A percentile compares a stretch with the other conserved stretches of the same genome.
These are phyloP conservation scores for Kluyveromyces nonfermentans DNA, from an alignment of 805 yeast genomes.

Conservation along the genomic window DNA sequence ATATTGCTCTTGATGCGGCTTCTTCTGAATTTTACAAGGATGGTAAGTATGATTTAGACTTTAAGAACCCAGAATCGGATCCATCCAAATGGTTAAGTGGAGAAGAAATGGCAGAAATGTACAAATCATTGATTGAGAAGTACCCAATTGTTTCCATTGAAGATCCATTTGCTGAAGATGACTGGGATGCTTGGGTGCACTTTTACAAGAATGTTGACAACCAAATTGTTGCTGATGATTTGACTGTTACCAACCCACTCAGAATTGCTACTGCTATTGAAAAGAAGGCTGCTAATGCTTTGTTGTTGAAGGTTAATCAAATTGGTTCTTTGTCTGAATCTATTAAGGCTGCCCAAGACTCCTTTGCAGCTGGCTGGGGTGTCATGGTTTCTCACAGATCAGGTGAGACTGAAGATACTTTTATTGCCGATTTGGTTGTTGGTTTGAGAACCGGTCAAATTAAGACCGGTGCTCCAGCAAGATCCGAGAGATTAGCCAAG, in stretches of 20 bases:
- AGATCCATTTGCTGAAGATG: conserved; percentile 99
- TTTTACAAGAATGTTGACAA: conserved; percentile 67
- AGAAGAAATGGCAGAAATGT: conserved; percentile 75
- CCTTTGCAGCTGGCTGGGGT: conserved; percentile 97
- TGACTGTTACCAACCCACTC: conserved; percentile 95
- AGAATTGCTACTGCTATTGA: conserved; percentile 95
- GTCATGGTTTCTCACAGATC: conserved; percentile 99
- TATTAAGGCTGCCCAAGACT: conserved; percentile 91
- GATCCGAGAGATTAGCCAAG: conserved; percentile 99
- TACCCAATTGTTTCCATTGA: conserved; percentile 98
- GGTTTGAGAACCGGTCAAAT: conserved; percentile 98
- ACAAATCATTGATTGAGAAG: conserved; percentile 67
- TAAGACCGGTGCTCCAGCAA: conserved; percentile 99
- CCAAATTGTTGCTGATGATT: conserved; percentile 96
- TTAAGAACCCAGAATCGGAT: conserved; percentile 95
- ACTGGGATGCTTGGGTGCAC: conserved; percentile 97
- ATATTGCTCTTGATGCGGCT: conserved; percentile 93
- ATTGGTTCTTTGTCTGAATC: conserved; percentile 96
- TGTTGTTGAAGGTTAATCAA: conserved; percentile 96
- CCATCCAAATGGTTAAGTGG: conserved; percentile 85
- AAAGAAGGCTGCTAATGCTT: conserved; percentile 90
- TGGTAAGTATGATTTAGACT: conserved; percentile 95
- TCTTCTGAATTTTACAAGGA: conserved; percentile 97
- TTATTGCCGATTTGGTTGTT: conserved; percentile 95
- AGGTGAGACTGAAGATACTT: conserved; percentile 98